Evolutionary conservation across 2,329 filamentous ascomycete species (phyloP).

Genomic region (Arthrocladium fulminans): DNA sequence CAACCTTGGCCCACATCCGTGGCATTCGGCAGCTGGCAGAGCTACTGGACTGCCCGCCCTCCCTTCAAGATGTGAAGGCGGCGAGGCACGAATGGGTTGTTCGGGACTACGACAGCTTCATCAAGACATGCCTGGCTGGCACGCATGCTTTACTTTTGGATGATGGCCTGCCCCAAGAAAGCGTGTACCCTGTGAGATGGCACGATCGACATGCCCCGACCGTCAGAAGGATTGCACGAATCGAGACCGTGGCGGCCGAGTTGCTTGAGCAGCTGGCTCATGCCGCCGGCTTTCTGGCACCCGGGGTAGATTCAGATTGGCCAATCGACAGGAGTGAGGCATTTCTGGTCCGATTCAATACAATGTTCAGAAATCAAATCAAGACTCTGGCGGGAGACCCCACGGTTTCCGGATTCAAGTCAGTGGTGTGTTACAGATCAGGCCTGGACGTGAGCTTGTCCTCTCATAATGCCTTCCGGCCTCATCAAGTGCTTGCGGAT

Average conservation of each 20-base stretch:
- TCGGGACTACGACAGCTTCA: conserved; percentile 48
- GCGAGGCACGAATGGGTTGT: conserved; percentile 41
- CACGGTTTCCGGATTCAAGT: conserved; percentile 71
- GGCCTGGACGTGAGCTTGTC: conserved; percentile 51
- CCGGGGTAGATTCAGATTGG: conserved; percentile 32
- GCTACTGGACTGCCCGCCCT: conserved; percentile 55
- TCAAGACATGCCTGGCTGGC: conserved; percentile 57
- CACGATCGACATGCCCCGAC: conserved; percentile 58
- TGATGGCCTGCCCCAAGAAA: conserved; percentile 55
- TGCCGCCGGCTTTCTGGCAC: conserved; percentile 32
- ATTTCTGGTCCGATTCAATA: conserved; percentile 34
- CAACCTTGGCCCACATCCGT: conserved; percentile 60
- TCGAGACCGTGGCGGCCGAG: conserved; percentile 61
- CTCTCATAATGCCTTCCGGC: conserved; percentile 23
- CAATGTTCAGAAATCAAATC: conserved; percentile 47
- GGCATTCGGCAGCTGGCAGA: conserved; percentile 59
- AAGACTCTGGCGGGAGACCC: conserved; percentile 51
- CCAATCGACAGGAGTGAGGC: conserved; percentile 24
- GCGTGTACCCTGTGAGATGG: conserved; percentile 53
- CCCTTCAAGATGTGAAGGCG: conserved; percentile 50
- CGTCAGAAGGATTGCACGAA: conserved; percentile 63
- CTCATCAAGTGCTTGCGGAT: conserved; percentile 22
- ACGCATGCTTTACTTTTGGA: conserved; percentile 71
- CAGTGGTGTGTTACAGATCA: conserved; percentile 70
- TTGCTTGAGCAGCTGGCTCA: conserved; percentile 47